Base-by-base conservation (phyloP, 768 basidiomycete species). In the Pisolithus orientalis region DNA sequence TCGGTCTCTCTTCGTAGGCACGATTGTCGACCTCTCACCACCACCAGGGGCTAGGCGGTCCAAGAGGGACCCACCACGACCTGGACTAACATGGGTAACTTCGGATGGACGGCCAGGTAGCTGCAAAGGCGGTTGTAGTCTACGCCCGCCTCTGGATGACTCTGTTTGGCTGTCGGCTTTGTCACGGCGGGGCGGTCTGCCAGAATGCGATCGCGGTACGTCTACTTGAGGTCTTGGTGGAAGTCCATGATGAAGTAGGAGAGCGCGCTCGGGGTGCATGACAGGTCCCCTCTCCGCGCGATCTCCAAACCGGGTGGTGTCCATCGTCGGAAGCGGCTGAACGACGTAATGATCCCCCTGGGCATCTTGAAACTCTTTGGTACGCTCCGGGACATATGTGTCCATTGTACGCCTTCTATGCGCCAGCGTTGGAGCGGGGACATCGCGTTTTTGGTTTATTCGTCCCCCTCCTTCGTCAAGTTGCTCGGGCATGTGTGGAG, bases 31-130 rank as follows among this genome's bases (percentile, higher is more conserved):
- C 29, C 52, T 48, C 51, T 52, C 17, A 7, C 52, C 57, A 28
- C 49, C 63, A 28, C 64, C 62, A 14, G 72, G 51, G 10, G 60
- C 63, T 42, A 76, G 56, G 28, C 74, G 67, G 27, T 75, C 74
- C 25, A 76, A 52, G 16, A 76, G 56, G 0, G 74, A 75, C 1
- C 56, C 60, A 6, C 71, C 72, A 21, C 65, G 61, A 34, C 51
- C 56, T 29, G n/a, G 13, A 31, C 29, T 9, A 13, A 24, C 47
- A 27, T 34, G 14, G 3, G 51, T 29, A 10, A 49, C 32, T n/a
- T 60, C 57, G 8, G 59, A 57, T 28, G 47, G 59, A 27, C 50
- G 57, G 21, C 49, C 58, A 4, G 6, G 37, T 10, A 16, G 28
- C n/a, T 62, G 64, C 4, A 59, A 63, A 4, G 39, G 32, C 2